phyloP scores from a whole-genome alignment of 1,284 basidiomycete genomes.

The Cutaneotrichosporon dermatis region DNA sequence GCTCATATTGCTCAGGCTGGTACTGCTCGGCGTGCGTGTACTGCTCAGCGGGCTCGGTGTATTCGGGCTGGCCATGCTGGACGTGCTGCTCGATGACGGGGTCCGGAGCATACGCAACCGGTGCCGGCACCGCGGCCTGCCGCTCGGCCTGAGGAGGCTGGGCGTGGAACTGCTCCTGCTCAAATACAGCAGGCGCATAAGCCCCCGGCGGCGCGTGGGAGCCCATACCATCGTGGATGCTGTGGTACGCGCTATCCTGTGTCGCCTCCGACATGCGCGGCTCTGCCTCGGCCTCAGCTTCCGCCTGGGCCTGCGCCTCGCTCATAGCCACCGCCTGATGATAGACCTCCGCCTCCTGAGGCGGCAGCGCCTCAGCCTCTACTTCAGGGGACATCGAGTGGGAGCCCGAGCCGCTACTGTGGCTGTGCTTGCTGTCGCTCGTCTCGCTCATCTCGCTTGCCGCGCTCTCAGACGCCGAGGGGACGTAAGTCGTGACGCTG shows the following conservation, averaged over 20 bases:
- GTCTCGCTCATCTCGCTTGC: background rate
- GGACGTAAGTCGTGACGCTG: slow-evolving; percentile 1
- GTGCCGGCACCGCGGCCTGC: too few species aligned
- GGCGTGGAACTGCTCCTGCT: background rate
- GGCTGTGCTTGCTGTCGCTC: background rate
- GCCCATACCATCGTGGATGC: background rate
- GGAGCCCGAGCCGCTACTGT: background rate
- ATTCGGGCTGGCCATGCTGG: background rate
- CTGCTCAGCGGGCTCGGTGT: too few species aligned
- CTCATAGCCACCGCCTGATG: too few species aligned
- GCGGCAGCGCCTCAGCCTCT: background rate
- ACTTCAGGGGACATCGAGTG: background rate
- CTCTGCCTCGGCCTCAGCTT: too few species aligned
- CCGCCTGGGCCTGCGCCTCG: too few species aligned
- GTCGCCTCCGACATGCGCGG: too few species aligned
- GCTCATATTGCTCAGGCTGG: too few species aligned
- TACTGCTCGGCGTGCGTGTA: too few species aligned
- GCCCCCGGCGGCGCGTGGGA: background rate
- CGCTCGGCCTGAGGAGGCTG: background rate
- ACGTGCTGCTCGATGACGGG: too few species aligned
- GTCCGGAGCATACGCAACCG: too few species aligned
- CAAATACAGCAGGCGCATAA: background rate
- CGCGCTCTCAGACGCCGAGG: background rate
- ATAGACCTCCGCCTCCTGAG: too few species aligned
- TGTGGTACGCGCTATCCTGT: background rate